Evolutionary conservation across 257 asterid genomes (phyloP).

Genomic region (Solanum verrucosum): DNA sequence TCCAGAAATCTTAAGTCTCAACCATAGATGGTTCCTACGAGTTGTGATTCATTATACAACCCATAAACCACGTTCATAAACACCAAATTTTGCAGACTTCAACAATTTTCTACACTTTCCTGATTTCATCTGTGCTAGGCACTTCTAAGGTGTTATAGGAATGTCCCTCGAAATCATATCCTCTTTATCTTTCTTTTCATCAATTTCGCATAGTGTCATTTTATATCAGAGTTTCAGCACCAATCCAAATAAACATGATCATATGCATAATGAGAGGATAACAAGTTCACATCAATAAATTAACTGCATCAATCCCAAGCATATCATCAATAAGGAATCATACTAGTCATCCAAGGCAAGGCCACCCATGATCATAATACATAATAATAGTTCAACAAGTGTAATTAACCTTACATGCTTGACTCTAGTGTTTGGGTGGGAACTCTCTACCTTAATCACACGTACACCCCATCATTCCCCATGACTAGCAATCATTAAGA

Average conservation of each 20-base stretch:
- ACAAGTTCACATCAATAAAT: neutral
- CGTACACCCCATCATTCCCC: no score
- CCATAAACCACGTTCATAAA: neutral
- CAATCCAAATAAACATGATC: neutral
- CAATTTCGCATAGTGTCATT: neutral
- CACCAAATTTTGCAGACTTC: neutral
- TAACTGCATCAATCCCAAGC: neutral
- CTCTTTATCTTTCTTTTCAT: neutral
- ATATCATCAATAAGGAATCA: neutral
- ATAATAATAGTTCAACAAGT: neutral
- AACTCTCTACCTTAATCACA: neutral
- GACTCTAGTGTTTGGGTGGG: neutral
- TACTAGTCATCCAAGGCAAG: neutral
- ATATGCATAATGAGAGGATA: neutral
- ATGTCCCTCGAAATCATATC: neutral
- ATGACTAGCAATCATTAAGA: no score
- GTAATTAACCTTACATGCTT: neutral
- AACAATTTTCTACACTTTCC: neutral
- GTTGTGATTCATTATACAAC: neutral
- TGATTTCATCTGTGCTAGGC: neutral
- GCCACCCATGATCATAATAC: neutral
- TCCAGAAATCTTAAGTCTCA: neutral
- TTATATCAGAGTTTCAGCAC: neutral
- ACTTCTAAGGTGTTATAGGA: neutral
- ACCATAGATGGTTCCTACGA: neutral